Conservation (phyloP, 225 moss, liverwort and hornwort species). For the Antitrichia curtipendula region DNA sequence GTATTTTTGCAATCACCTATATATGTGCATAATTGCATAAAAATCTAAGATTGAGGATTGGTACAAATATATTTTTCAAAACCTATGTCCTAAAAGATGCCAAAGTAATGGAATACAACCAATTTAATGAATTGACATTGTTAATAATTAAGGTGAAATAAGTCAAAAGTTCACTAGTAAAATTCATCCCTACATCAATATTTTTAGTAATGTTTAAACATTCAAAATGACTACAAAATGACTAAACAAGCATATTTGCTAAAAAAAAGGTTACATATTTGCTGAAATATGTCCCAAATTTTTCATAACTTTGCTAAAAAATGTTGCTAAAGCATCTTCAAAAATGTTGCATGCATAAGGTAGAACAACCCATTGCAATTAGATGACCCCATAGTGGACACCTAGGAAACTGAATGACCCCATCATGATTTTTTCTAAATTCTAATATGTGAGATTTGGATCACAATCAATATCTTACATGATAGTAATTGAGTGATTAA, state of each 20-base stretch:
- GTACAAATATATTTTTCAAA: not conserved
- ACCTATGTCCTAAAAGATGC: rapidly evolving
- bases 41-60: no score
- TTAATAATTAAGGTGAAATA: not conserved
- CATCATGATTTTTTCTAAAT: no score
- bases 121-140: not conserved
- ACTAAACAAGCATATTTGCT: rapidly evolving
- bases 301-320: not conserved
- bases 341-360: not conserved
- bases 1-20: no score
- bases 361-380: no score
- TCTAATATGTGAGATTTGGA: no score
- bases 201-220: not conserved
- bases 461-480: no score
- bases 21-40: no score
- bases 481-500: no score
- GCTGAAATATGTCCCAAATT: not conserved
- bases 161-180: not conserved
- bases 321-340: not conserved
- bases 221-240: not conserved
- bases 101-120: not conserved
- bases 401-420: no score
- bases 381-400: no score
- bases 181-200: not conserved
- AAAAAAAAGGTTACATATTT: not conserved